Conservation (phyloP, 2,329 filamentous ascomycete genomes). For the Arthrobotrys sinensis region DNA sequence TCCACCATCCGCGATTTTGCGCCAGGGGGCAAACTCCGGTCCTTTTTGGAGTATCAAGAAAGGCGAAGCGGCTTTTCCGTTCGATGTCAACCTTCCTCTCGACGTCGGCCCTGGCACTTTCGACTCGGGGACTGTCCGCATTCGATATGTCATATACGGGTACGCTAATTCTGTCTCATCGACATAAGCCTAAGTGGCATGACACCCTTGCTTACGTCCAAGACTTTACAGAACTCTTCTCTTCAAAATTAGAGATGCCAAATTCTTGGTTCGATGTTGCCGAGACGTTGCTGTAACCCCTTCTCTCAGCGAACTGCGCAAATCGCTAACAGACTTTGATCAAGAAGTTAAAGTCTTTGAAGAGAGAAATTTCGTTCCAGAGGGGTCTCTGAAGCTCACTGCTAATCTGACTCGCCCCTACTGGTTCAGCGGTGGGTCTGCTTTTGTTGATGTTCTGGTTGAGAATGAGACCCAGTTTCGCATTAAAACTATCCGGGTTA, state of each 20-base stretch:
- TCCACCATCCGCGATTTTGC: conserved; percentile 62
- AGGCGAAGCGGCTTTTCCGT: conserved; percentile 61
- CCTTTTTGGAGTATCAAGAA: conserved; percentile 63
- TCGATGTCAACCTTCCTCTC: conserved; percentile 63
- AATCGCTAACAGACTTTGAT: conserved; percentile 56
- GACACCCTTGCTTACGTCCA: conserved; percentile 39
- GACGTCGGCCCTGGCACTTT: conserved; percentile 63
- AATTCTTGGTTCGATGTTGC: conserved; percentile 63
- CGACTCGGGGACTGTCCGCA: conserved; percentile 62
- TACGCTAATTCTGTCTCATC: conserved; percentile 50
- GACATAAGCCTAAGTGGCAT: conserved; percentile 20
- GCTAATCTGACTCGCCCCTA: conserved; percentile 63
- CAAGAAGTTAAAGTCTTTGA: conserved; percentile 60
- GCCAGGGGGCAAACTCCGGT: conserved; percentile 59
- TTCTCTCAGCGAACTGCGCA: conserved; percentile 62
- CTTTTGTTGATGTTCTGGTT: conserved; percentile 64
- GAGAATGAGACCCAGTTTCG: conserved; percentile 62
- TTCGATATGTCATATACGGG: conserved; percentile 64
- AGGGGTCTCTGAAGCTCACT: conserved; percentile 62
- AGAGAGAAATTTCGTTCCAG: conserved; percentile 60
- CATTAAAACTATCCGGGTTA: conserved; percentile 60
- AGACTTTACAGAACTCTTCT: conserved; percentile 60
- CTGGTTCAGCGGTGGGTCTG: conserved; percentile 63
- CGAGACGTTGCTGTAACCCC: conserved; percentile 64
- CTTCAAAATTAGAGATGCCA: conserved; percentile 62